phyloP scores from a whole-genome alignment of 169 alveolate species.

The Cryptosporidium sp. region DNA sequence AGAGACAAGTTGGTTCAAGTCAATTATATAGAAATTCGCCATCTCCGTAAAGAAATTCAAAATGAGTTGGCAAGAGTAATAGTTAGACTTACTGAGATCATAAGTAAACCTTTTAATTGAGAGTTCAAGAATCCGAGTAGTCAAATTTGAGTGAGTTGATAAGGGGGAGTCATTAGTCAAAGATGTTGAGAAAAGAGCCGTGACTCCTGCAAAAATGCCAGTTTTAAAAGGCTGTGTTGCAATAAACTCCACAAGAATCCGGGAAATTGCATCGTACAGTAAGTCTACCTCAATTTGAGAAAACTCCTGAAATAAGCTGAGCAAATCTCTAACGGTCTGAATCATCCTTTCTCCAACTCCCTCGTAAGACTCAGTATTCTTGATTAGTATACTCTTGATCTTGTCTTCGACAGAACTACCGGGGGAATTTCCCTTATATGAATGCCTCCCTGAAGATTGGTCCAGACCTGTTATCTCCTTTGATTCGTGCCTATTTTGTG shows the following conservation, averaged over 20 bases:
- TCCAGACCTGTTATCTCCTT: neutral
- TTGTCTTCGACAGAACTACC: neutral
- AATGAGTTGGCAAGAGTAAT: conserved; percentile 10
- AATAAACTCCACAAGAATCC: conserved; percentile 37
- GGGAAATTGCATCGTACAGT: conserved; percentile 1
- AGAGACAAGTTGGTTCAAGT: conserved; percentile 19
- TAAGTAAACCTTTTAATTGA: conserved; percentile 26
- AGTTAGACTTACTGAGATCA: conserved; percentile 37
- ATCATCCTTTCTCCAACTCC: conserved; percentile 68
- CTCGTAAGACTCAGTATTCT: conserved; percentile 59
- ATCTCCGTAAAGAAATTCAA: conserved; percentile 51
- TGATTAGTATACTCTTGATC: conserved; percentile 13
- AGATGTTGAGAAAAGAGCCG: conserved; percentile 71
- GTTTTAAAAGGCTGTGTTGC: conserved; percentile 68
- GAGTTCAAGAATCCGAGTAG: conserved; percentile 22
- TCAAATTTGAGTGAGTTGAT: conserved; percentile 4
- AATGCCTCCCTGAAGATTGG: neutral
- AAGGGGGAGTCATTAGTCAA: conserved; percentile 34
- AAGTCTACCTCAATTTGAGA: conserved; percentile 12
- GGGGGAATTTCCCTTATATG: neutral
- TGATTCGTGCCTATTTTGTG: neutral
- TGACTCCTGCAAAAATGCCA: conserved; percentile 69
- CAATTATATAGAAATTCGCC: conserved; percentile 34
- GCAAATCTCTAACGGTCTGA: conserved; percentile 9
- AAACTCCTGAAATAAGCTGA: neutral